A percentile compares a stretch with the other conserved stretches of the same genome.
phyloP scores from a whole-genome alignment of 805 yeast species.

The Saccharomycopsis oosterbeekiorum region DNA sequence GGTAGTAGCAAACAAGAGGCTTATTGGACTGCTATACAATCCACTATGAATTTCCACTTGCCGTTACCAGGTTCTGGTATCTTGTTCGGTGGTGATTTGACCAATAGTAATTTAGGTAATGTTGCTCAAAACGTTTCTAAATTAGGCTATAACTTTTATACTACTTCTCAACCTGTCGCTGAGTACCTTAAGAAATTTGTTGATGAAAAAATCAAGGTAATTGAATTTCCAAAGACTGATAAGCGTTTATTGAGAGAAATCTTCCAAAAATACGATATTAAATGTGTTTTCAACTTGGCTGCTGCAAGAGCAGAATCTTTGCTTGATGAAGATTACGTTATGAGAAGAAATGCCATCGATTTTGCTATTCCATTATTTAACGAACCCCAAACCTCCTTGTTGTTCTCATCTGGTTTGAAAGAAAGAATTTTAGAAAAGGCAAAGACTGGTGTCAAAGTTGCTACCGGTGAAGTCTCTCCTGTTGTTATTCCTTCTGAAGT shows the following conservation, averaged over 20 bases:
- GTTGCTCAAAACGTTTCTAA: conserved; percentile 63
- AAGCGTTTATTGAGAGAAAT: conserved; percentile 90
- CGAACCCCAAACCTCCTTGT: conserved; percentile 86
- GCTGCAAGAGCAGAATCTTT: conserved; percentile 77
- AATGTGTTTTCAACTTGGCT: conserved; percentile 88
- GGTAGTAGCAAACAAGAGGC: conserved; percentile 82
- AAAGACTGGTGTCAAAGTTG: conserved; percentile 38
- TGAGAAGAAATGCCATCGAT: conserved; percentile 99
- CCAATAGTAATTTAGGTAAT: conserved; percentile 55
- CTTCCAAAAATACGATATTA: conserved; percentile 76
- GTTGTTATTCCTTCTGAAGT: conserved; percentile 77
- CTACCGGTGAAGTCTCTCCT: conserved; percentile 18
- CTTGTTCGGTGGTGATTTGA: conserved; percentile 88
- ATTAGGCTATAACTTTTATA: conserved; percentile 73
- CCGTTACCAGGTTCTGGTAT: conserved; percentile 88
- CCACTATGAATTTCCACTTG: conserved; percentile 93
- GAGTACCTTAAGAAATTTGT: conserved; percentile 50
- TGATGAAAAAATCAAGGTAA: conserved; percentile 35
- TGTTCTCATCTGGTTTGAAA: conserved; percentile 77
- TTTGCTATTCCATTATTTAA: conserved; percentile 93
- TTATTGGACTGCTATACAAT: conserved; percentile 95
- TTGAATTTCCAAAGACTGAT: conserved; percentile 88
- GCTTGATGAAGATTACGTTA: conserved; percentile 84
- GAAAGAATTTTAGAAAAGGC: conserved; percentile 48
- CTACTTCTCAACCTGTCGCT: conserved; percentile 65